phyloP scores from a whole-genome alignment of 2,329 filamentous ascomycete species.

The Fusarium equiseti region DNA sequence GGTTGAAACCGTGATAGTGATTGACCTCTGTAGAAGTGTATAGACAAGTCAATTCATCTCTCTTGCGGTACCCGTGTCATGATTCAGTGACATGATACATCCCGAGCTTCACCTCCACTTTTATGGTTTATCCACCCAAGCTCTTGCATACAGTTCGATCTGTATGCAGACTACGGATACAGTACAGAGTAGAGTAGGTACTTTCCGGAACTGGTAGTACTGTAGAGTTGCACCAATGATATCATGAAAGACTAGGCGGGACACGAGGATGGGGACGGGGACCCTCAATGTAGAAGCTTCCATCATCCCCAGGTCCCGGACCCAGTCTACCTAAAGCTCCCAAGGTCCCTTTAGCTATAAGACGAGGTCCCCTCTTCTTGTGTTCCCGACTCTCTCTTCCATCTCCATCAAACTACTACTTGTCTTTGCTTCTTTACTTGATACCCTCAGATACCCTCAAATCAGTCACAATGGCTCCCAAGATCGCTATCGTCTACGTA shows the following conservation, averaged over 20 bases:
- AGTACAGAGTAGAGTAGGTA: neutral
- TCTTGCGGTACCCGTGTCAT: constrained; percentile 2
- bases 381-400: neutral
- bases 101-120: constrained; percentile 21
- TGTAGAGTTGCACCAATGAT: constrained; percentile 34
- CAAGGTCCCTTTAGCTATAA: constrained; percentile 40
- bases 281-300: constrained; percentile 28
- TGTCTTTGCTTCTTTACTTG: constrained; percentile 24
- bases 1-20: neutral
- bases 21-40: neutral
- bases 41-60: neutral
- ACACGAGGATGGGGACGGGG: neutral
- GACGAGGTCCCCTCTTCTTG: constrained; percentile 37
- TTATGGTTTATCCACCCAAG: neutral
- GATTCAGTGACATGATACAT: constrained; percentile 13
- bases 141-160: constrained; percentile 14
- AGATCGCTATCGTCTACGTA: constrained; percentile 91
- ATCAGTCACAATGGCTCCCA: constrained; percentile 79
- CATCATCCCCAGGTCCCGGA: neutral
- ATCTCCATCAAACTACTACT: constrained; percentile 4
- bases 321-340: neutral
- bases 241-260: constrained; percentile 15
- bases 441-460: constrained; percentile 25
- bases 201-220: constrained; percentile 21
- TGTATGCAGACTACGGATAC: constrained; percentile 1